Evolutionary conservation across 2,329 filamentous ascomycete genomes (phyloP).

Genomic region (Tolypocladium capitatum): DNA sequence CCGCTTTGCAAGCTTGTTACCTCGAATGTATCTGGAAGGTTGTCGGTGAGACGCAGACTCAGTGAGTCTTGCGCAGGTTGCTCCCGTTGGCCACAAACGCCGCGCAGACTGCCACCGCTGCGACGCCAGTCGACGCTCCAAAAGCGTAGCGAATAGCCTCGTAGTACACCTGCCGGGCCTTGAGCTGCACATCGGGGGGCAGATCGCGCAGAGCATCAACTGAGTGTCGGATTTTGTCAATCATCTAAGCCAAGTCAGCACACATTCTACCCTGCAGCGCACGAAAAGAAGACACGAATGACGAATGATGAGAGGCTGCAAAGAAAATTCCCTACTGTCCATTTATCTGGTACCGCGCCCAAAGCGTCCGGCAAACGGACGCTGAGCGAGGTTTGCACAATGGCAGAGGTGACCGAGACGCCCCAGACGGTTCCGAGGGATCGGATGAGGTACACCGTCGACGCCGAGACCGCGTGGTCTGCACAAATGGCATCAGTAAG

Average conservation of each 20-base stretch:
- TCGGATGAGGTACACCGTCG: slow-evolving; percentile 49
- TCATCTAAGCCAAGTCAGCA: slow-evolving; percentile 29
- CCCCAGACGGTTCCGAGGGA: slow-evolving; percentile 52
- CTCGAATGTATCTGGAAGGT: not conserved
- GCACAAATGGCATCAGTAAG: not conserved
- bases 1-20: too few relatives aligned
- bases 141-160: slow-evolving; percentile 44
- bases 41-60: not conserved
- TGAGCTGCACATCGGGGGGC: slow-evolving; percentile 41
- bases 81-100: slow-evolving; percentile 17
- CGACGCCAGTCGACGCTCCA: slow-evolving; percentile 37
- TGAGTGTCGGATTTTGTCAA: slow-evolving; percentile 49
- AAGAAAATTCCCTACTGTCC: slow-evolving; percentile 32
- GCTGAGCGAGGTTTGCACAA: slow-evolving; percentile 48
- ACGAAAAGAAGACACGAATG: not conserved
- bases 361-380: slow-evolving; percentile 38
- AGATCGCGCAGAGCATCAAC: slow-evolving; percentile 40
- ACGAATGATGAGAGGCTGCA: slow-evolving; percentile 1
- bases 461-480: slow-evolving; percentile 49
- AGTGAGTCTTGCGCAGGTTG: slow-evolving; percentile 17
- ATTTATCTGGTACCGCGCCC: slow-evolving; percentile 42
- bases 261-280: not conserved
- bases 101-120: slow-evolving; percentile 26
- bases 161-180: slow-evolving; percentile 46
- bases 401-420: slow-evolving; percentile 47